These are phyloP conservation scores for Chlorella sp. DNA, from an alignment of 139 green algal genomes.

Conservation along the genomic window DNA sequence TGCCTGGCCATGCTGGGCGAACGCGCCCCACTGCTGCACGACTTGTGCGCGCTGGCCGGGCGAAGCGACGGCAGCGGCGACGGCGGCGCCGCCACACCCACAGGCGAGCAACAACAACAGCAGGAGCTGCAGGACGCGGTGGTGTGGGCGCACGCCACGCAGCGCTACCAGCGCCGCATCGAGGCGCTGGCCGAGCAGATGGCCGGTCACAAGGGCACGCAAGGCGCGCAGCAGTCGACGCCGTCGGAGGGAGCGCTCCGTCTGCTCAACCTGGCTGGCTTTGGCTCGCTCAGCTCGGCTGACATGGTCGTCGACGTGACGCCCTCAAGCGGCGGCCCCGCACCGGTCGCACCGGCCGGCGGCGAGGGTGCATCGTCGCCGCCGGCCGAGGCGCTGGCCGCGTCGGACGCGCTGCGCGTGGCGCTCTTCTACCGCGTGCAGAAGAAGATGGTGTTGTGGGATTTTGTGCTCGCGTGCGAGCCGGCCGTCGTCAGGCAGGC, in stretches of 20 bases:
- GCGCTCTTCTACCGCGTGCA: background rate
- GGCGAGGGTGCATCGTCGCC: background rate
- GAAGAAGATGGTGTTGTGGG: background rate
- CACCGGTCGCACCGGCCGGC: background rate
- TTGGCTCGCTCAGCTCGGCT: too few species aligned
- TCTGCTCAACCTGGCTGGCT: background rate
- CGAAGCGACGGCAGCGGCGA: too few species aligned
- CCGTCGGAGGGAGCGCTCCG: background rate
- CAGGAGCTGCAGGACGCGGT: background rate
- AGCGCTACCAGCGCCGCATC: background rate
- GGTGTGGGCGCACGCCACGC: background rate
- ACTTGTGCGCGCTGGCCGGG: background rate
- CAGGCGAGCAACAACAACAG: background rate
- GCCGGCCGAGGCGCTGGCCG: background rate
- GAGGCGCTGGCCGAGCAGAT: background rate
- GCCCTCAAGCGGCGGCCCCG: too few species aligned
- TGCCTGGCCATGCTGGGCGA: background rate
- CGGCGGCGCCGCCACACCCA: background rate
- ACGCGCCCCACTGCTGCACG: background rate
- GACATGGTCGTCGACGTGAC: background rate
- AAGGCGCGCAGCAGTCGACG: too few species aligned
- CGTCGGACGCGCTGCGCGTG: background rate
- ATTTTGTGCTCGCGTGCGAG: background rate
- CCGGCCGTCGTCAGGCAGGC: too few species aligned
- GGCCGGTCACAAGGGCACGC: too few species aligned